Base-by-base conservation (phyloP, 169 alveolate genomes). In the Eimeria falciformis region DNA sequence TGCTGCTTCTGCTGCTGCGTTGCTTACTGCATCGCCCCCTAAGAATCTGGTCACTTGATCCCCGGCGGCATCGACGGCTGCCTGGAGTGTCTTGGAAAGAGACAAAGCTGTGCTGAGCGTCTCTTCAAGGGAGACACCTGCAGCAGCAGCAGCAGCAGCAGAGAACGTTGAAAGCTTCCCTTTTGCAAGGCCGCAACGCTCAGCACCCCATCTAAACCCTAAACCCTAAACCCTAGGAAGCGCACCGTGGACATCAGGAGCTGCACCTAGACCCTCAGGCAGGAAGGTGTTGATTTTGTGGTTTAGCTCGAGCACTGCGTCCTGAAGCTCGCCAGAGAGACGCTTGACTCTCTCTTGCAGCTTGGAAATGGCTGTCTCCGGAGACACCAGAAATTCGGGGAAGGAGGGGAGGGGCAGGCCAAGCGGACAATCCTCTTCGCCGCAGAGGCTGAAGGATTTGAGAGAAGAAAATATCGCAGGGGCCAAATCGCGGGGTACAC, bases 71-170 rank as follows among this genome's bases (percentile, higher is more conserved):
- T 45, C 27, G 12, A 73, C 84, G 0, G 84, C 62, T 37, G 21
- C 14, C 62, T 73, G 84, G 43, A 73, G 37, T 17, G 84, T 73
- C 29, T n/a, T n/a, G 6, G 84, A 73, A 17, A 73, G 84, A 17
- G 29, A 11, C 62, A 73, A 2, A 3, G 84, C 84, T 43, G 84
- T 46, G 11, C 7, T 43, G 29, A 73, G 37, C n/a, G 65, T 62
- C 65, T 45, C 84, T 21, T 73, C 84, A 17, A 73, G 65, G 9
- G 84, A 73, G n/a, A 73, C 84, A 43, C 84, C 84, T 73, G 84
- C 62, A 40, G 84, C 84, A 73, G 84, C 84, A 73, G 84, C 84
- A 73, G 84, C 84, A 73, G 40, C 62, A 45, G 84, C 84, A 45
- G n/a, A n/a, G n/a, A n/a, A n/a, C n/a, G n/a, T n/a, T n/a, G n/a